Percentiles rank a stretch among this genome's conserved stretches.
phyloP scores from a whole-genome alignment of 805 yeast genomes.

The Ogataea paraovalis region DNA sequence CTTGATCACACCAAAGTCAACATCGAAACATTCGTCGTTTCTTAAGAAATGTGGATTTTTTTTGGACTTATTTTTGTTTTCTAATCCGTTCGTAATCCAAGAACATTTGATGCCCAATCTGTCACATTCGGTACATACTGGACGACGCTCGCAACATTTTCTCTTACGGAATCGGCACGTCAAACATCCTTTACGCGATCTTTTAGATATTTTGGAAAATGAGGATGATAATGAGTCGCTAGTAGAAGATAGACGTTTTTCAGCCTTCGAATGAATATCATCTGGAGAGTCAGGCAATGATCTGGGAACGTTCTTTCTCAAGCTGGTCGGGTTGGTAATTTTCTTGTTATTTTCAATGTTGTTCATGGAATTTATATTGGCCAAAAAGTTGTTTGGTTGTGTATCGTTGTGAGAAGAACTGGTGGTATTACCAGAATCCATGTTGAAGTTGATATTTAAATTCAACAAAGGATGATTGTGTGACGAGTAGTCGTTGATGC shows the following conservation, averaged over 20 bases:
- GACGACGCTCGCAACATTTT: slow-evolving; percentile 40
- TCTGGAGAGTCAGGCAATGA: slow-evolving; percentile 12
- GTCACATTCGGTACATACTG: slow-evolving; percentile 31
- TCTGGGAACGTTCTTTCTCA: slow-evolving; percentile 9
- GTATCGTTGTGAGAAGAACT: neutral
- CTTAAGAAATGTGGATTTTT: slow-evolving; percentile 19
- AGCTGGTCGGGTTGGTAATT: neutral
- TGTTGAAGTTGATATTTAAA: neutral
- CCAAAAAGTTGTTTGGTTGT: neutral
- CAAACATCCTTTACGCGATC: slow-evolving; percentile 33
- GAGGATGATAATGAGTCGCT: neutral
- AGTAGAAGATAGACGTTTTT: neutral
- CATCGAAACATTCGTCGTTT: slow-evolving; percentile 24
- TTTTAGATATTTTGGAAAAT: slow-evolving; percentile 8
- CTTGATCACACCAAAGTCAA: slow-evolving; percentile 22
- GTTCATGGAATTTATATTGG: neutral
- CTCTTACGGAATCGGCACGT: slow-evolving; percentile 39
- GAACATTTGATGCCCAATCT: slow-evolving; percentile 22
- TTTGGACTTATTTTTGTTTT: slow-evolving; percentile 23
- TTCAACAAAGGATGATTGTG: slow-evolving; percentile 3
- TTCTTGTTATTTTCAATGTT: neutral
- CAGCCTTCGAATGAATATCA: neutral
- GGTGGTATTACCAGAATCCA: neutral
- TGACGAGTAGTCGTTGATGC: slow-evolving; percentile 6
- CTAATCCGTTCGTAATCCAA: slow-evolving; percentile 22